Evolutionary conservation across 225 moss, liverwort and hornwort species (phyloP).

Genomic region (Takakia lepidozioides): DNA sequence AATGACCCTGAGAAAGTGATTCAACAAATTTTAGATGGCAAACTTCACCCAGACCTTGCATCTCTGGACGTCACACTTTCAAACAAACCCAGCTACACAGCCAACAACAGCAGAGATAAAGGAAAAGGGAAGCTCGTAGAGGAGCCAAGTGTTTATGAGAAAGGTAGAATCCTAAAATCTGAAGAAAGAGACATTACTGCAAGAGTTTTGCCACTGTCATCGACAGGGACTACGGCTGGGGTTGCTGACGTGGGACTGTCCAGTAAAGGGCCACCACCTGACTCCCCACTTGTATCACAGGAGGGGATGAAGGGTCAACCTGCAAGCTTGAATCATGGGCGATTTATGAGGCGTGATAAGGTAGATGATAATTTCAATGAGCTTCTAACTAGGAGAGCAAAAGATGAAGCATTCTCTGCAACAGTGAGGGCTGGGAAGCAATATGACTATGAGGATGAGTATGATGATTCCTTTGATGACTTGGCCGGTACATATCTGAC

Average conservation of each 20-base stretch:
- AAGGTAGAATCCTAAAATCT: conserved; percentile 18
- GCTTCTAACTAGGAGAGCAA: conserved; percentile 48
- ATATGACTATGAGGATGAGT: conserved; percentile 93
- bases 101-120: conserved; percentile 47
- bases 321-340: conserved; percentile 42
- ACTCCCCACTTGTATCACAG: conserved; percentile 1
- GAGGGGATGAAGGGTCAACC: conserved; percentile 15
- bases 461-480: conserved; percentile 98
- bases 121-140: conserved; percentile 84
- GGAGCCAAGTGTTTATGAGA: conserved; percentile 15
- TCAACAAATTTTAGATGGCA: conserved; percentile 68
- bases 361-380: conserved; percentile 44
- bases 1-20: conserved; percentile 90
- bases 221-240: conserved; percentile 18
- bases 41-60: conserved; percentile 73
- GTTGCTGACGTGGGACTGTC: conserved; percentile 22
- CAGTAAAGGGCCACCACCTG: conserved; percentile 16
- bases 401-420: conserved; percentile 30
- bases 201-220: conserved; percentile 23
- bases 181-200: conserved; percentile 24
- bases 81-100: conserved; percentile 44
- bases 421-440: conserved; percentile 61
- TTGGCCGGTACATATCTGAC: conserved; percentile 52
- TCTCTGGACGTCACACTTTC: conserved; percentile 47
- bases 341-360: conserved; percentile 55